Evolutionary conservation across 305 asterid genomes (phyloP).

Genomic region (Salvia sclarea): DNA sequence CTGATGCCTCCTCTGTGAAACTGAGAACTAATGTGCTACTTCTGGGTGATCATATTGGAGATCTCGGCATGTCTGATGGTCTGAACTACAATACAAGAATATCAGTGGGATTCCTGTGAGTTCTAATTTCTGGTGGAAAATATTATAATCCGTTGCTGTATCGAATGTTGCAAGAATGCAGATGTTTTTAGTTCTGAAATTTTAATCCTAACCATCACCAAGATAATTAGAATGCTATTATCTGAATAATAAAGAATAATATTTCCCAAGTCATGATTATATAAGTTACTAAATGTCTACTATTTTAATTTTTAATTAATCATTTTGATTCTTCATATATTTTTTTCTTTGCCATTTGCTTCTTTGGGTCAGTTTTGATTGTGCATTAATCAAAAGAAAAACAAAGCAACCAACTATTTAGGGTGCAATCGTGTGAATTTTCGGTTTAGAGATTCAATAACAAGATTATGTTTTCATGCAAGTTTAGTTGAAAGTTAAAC

Average conservation of each 20-base stretch:
- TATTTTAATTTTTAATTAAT: constrained; percentile 16
- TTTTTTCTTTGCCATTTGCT: neutral
- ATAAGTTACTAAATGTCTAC: neutral
- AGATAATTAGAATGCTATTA: neutral
- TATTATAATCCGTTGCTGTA: constrained; percentile 11
- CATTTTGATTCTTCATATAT: neutral
- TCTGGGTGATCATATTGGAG: constrained; percentile 92
- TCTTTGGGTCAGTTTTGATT: constrained; percentile 6
- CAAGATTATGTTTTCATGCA: too few relatives aligned
- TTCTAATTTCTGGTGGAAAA: constrained; percentile 19
- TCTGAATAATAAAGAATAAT: constrained; percentile 9
- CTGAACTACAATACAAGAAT: constrained; percentile 71
- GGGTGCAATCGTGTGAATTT: too few relatives aligned
- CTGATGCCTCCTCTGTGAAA: constrained; percentile 56
- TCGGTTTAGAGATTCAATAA: too few relatives aligned
- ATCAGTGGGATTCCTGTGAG: constrained; percentile 93
- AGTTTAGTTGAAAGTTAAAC: neutral
- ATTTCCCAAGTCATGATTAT: neutral
- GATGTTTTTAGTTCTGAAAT: neutral
- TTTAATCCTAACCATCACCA: constrained; percentile 1
- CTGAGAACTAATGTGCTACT: constrained; percentile 85
- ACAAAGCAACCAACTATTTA: too few relatives aligned
- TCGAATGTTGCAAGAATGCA: constrained; percentile 14
- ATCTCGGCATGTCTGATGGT: constrained; percentile 95
- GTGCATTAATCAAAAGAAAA: too few relatives aligned